Percentiles rank a stretch among this genome's conserved stretches.
Conservation (phyloP, 805 yeast genomes). For the Saccharomyces cerevisiae region DNA sequence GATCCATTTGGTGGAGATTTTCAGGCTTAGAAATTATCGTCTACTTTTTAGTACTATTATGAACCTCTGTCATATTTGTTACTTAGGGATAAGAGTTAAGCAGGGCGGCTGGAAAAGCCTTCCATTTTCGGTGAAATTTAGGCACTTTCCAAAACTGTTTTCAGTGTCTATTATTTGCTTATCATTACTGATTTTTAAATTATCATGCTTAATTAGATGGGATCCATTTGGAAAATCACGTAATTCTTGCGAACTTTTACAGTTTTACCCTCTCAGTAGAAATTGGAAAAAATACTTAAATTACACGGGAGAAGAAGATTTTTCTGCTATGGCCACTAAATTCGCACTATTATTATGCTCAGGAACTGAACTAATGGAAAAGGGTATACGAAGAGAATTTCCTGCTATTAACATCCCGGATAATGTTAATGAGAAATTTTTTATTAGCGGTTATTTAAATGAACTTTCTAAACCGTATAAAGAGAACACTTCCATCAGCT, state of each 20-base stretch:
- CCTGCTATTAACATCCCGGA: conserved; percentile 15
- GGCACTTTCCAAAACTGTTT: conserved; percentile 52
- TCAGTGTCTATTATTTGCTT: conserved; percentile 46
- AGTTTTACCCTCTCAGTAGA: conserved; percentile 28
- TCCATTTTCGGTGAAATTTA: conserved; percentile 51
- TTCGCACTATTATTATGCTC: conserved; percentile 19
- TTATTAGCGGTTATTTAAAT: conserved; percentile 17
- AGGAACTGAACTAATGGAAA: conserved; percentile 14
- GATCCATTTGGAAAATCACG: conserved; percentile 15
- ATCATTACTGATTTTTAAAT: conserved; percentile 44
- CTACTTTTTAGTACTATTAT: conserved; percentile 55
- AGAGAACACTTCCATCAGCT: background rate
- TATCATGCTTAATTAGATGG: conserved; percentile 53
- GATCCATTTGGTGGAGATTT: conserved; percentile 55
- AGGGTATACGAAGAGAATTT: conserved; percentile 24
- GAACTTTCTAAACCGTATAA: conserved; percentile 4
- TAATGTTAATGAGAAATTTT: conserved; percentile 13
- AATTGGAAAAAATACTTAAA: conserved; percentile 31
- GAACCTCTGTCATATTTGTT: conserved; percentile 45
- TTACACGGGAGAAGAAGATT: conserved; percentile 29
- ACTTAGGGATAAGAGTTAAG: conserved; percentile 36
- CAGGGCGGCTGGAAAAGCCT: conserved; percentile 35
- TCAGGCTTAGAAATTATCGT: conserved; percentile 45
- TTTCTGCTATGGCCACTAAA: conserved; percentile 16
- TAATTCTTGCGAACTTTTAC: conserved; percentile 17